phyloP scores from a whole-genome alignment of 192 early-diverging fungal genomes.

The Podila horticola region DNA sequence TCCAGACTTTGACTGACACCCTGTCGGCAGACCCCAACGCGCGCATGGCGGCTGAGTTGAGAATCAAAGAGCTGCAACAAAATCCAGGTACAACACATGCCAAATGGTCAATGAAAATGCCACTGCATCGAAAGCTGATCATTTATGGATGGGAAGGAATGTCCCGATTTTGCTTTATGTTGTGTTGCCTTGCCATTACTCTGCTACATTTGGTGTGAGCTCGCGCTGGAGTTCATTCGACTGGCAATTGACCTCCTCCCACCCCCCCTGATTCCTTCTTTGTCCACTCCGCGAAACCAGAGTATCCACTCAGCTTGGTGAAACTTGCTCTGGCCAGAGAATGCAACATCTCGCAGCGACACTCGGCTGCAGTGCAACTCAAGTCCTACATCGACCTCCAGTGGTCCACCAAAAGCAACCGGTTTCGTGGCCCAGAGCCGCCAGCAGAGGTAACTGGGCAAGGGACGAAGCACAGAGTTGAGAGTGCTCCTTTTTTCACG shows the following conservation, averaged over 20 bases:
- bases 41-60: constrained; percentile 71
- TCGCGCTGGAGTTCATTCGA: no score
- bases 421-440: constrained; percentile 64
- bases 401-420: constrained; percentile 70
- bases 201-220: neutral
- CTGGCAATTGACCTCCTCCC: no score
- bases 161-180: neutral
- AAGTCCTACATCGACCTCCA: constrained; percentile 76
- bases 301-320: constrained; percentile 73
- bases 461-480: neutral
- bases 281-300: constrained; percentile 15
- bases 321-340: constrained; percentile 70
- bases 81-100: constrained; percentile 57
- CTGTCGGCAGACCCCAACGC: constrained; percentile 69
- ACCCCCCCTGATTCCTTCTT: no score
- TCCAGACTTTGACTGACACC: constrained; percentile 71
- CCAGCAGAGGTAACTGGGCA: constrained; percentile 56
- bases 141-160: no score
- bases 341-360: constrained; percentile 67
- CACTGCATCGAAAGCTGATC: no score
- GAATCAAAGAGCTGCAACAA: constrained; percentile 70
- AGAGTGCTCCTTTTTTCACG: neutral
- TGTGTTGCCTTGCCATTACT: neutral
- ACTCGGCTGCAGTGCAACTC: constrained; percentile 74
- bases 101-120: no score